Evolutionary conservation across 345 rosid genomes (phyloP), one percentile per base, ranked within the genome.

Genomic region (Carallia pectinifolia): DNA sequence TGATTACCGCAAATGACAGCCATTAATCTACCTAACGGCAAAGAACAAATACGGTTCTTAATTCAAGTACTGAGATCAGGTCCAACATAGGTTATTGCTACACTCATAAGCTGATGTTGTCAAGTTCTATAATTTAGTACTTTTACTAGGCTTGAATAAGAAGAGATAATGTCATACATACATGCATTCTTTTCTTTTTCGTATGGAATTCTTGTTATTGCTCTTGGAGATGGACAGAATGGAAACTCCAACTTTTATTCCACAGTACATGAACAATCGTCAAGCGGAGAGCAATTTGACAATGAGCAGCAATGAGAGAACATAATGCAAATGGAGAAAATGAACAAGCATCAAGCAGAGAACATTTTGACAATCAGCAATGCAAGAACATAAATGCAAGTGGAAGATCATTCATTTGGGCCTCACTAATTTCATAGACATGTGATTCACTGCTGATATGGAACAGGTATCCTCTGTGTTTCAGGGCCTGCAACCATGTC

Each of bases 401-500:
- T 44, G 47, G 59, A 58, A 18, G 50, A 64, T 62, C 63, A 29
- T 68, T 61, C 37, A 1, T 50, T 61, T 34, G 5, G 48, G 48
- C 60, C 2, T 50, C 44, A 33, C 5, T 40, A 10, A 23, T 5
- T 33, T 19, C 48, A 9, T 40, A 40, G 1, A 12, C 23, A 16
- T 15, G 47, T 7, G 33, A 64, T 9, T 71, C 68, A 72, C 31
- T 77, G 40, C 69, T 8, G 64, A 6, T 87, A 84, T 2, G 83
- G 81, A 68, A 86, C 80, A 6, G 47, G 58, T 7, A 85, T 13
- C 82, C 94, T 85, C 65, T 67, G 82, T 6, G 72, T 78, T 39
- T 71, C 83, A 5, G 82, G 74, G 44, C 91, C 91, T 10, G 82
- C 87, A 31, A 81, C 85, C 89, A 89, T 89, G 67, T 89, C 94